A percentile compares a stretch with the other conserved stretches of the same genome.
These are phyloP conservation scores for Pistacia integerrima DNA, from an alignment of 345 rosid genomes.

Conservation along the genomic window DNA sequence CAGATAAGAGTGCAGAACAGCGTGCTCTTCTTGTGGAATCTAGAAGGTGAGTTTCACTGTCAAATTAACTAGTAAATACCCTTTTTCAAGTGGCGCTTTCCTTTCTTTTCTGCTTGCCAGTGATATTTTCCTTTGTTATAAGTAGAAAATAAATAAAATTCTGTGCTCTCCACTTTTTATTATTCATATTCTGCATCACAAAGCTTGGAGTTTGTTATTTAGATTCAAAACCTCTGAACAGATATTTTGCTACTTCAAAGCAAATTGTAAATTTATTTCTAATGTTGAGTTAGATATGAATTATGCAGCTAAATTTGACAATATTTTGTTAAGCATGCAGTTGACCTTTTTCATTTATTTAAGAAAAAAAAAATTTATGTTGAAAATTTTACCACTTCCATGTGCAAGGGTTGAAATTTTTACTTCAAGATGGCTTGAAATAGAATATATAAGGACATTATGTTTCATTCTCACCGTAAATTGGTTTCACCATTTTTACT, in stretches of 20 bases:
- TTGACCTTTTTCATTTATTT: constrained; percentile 2
- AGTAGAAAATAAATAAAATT: not conserved
- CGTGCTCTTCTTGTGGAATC: constrained; percentile 83
- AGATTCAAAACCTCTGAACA: not conserved
- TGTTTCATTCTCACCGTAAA: not conserved
- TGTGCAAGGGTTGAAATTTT: not conserved
- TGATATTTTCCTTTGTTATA: not conserved
- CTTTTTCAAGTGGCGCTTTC: not conserved
- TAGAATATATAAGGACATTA: not conserved
- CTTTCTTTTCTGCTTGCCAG: not conserved
- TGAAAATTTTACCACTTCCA: not conserved
- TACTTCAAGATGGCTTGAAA: not conserved
- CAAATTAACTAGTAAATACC: not conserved
- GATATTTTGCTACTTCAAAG: too few relatives aligned
- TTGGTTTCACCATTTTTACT: not conserved
- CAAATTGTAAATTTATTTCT: not conserved
- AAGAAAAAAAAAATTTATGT: not conserved
- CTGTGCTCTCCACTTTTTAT: not conserved
- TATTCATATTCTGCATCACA: not conserved
- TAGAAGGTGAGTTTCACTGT: constrained; percentile 55
- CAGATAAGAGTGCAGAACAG: constrained; percentile 58
- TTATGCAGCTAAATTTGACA: not conserved
- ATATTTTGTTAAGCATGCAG: not conserved
- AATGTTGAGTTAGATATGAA: not conserved
- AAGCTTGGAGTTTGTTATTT: not conserved